Conservation (phyloP, 768 basidiomycete species). For the Leccinum pellstonianum region DNA sequence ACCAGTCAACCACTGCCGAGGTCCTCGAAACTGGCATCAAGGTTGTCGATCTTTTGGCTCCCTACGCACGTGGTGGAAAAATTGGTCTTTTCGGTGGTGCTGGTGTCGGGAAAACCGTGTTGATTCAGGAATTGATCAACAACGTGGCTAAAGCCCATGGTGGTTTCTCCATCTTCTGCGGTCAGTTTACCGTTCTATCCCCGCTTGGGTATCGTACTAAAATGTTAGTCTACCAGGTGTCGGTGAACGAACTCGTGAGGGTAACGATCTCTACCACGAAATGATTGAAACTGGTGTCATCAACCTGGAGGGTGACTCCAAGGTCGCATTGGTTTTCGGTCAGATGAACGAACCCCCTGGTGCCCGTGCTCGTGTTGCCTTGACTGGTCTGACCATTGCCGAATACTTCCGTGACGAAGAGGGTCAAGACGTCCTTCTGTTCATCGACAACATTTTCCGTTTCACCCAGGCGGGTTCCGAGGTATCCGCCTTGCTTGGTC, state of each 20-base stretch:
- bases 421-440: conserved; percentile 99
- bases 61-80: conserved; percentile 99
- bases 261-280: conserved; percentile 98
- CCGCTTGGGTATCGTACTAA: conserved; percentile 1
- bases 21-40: conserved; percentile 99
- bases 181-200: conserved; percentile 40
- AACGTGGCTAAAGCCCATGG: conserved; percentile 99
- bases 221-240: conserved; percentile 61
- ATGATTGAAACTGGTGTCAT: conserved; percentile 99
- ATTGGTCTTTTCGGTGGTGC: conserved; percentile 99
- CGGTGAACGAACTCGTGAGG: conserved; percentile 99
- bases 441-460: conserved; percentile 99
- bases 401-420: conserved; percentile 99
- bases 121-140: conserved; percentile 99
- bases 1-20: conserved; percentile 98
- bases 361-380: conserved; percentile 99
- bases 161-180: conserved; percentile 99
- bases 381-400: conserved; percentile 98
- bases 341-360: conserved; percentile 99
- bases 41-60: conserved; percentile 98
- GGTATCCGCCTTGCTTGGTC: conserved; percentile 98
- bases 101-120: conserved; percentile 99
- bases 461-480: conserved; percentile 99
- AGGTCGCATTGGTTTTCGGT: conserved; percentile 99
- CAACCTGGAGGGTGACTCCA: conserved; percentile 99